Conservation (phyloP, 2,329 filamentous ascomycete genomes). For the Tolypocladium endophyticum region DNA sequence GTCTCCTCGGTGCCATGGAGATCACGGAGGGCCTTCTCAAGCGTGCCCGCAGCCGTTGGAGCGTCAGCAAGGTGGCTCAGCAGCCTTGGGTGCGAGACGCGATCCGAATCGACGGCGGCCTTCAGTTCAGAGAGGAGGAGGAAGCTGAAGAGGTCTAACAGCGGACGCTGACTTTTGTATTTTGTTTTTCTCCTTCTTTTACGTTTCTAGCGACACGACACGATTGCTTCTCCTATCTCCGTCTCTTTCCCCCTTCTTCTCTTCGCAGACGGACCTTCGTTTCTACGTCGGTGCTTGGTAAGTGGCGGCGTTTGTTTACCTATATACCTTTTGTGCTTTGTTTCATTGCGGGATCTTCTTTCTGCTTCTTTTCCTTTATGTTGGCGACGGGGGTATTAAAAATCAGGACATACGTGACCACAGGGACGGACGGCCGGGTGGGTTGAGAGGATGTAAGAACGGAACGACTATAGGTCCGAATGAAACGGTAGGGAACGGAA, state of each 20-base stretch:
- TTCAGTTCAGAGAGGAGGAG: constrained; percentile 49
- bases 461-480: not conserved
- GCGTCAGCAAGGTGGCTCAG: constrained; percentile 60
- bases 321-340: not conserved
- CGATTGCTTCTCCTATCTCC: not conserved
- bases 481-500: not conserved
- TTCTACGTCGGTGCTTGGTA: not conserved
- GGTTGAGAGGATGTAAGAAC: not conserved
- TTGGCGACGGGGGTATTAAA: not conserved
- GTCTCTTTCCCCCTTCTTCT: not conserved
- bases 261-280: not conserved
- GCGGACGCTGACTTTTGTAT: constrained; percentile 2
- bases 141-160: constrained; percentile 41
- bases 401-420: not conserved
- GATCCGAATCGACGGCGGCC: constrained; percentile 54
- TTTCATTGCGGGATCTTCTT: not conserved
- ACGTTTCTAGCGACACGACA: not conserved
- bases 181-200: not conserved
- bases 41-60: constrained; percentile 69
- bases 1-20: constrained; percentile 63
- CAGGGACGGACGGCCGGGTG: not conserved
- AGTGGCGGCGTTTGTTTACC: not conserved
- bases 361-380: not conserved
- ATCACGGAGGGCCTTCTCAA: constrained; percentile 79
- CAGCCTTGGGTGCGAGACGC: constrained; percentile 68